phyloP scores from a whole-genome alignment of 1,139 yeast genomes.

The Geotrichum reessii region DNA sequence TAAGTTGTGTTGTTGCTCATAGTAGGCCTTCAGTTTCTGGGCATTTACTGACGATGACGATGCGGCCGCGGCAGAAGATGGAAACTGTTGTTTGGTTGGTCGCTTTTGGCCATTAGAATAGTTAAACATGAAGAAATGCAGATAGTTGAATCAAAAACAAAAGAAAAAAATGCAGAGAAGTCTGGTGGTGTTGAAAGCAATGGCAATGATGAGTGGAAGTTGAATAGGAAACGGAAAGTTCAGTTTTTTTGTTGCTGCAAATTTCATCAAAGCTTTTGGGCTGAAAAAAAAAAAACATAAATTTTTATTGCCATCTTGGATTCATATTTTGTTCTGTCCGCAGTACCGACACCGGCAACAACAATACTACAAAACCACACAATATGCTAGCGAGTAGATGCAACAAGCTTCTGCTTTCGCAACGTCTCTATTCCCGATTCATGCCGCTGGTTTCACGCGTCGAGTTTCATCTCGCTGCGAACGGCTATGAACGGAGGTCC shows the following conservation, averaged over 20 bases:
- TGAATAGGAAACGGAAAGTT: neutral
- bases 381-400: neutral
- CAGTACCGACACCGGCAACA: neutral
- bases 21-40: neutral
- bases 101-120: constrained; percentile 7
- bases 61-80: neutral
- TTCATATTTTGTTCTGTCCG: neutral
- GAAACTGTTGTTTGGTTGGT: neutral
- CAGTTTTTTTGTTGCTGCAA: neutral
- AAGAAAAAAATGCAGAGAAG: neutral
- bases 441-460: neutral
- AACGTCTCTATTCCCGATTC: neutral
- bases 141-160: neutral
- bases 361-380: neutral
- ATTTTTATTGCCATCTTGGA: neutral
- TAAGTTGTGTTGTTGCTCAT: neutral
- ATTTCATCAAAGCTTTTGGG: neutral
- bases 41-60: neutral
- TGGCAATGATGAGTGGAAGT: neutral
- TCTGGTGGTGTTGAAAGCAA: neutral
- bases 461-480: neutral
- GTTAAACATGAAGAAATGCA: constrained; percentile 8
- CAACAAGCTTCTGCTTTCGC: neutral
- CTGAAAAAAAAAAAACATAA: neutral
- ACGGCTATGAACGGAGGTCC: neutral